phyloP scores from a whole-genome alignment of 495 filamentous ascomycete genomes.

The Lasiosphaeriaceae sp. region DNA sequence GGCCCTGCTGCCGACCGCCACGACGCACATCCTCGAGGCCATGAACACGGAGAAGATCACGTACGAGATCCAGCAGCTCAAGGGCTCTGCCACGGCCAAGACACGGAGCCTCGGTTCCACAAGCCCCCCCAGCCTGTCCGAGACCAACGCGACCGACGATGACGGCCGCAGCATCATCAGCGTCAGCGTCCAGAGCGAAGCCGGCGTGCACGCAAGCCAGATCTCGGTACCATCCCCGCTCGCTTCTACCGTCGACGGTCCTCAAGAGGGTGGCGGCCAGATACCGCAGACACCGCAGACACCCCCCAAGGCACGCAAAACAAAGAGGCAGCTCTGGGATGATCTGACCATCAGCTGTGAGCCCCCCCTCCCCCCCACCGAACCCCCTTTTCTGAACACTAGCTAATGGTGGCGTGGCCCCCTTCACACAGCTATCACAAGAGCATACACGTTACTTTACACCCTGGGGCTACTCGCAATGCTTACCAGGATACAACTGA shows the following conservation, averaged over 20 bases:
- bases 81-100: constrained; percentile 64
- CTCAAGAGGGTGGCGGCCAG: constrained; percentile 33
- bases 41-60: constrained; percentile 87
- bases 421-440: constrained; percentile 69
- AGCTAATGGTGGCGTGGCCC: constrained; percentile 21
- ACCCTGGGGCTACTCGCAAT: constrained; percentile 84
- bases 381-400: neutral
- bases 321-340: constrained; percentile 92
- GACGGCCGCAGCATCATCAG: constrained; percentile 74
- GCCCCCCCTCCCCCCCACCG: constrained; percentile 18
- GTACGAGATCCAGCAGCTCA: constrained; percentile 89
- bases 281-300: constrained; percentile 13
- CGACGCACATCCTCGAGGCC: constrained; percentile 80
- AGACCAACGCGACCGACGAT: constrained; percentile 58
- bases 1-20: constrained; percentile 86
- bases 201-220: constrained; percentile 79
- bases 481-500: constrained; percentile 93
- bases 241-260: constrained; percentile 24
- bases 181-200: constrained; percentile 63
- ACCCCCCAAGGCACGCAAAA: constrained; percentile 58
- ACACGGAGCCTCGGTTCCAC: constrained; percentile 57
- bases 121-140: constrained; percentile 66
- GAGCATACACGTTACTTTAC: constrained; percentile 88
- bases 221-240: constrained; percentile 46
- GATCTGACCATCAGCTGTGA: constrained; percentile 94